Conservation (phyloP, 164 flowering plant species). For the Sextonia rubra region DNA sequence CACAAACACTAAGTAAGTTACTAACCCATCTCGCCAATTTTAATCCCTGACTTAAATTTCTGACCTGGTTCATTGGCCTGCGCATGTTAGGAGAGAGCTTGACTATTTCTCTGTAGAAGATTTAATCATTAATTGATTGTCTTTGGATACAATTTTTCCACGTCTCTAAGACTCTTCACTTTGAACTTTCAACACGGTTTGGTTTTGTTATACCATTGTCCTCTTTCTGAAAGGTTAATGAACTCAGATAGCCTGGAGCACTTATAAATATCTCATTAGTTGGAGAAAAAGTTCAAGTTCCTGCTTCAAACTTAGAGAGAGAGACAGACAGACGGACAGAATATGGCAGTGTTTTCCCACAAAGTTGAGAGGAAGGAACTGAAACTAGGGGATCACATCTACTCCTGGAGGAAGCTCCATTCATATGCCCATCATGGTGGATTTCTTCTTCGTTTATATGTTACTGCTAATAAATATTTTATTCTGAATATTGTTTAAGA, state of each 20-base stretch:
- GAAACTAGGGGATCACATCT: background rate
- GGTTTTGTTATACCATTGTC: background rate
- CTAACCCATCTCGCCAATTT: too few species aligned
- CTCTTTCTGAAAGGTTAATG: background rate
- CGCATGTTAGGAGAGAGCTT: background rate
- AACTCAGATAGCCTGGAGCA: background rate
- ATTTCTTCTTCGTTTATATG: background rate
- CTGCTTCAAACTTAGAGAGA: background rate
- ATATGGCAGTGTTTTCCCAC: background rate
- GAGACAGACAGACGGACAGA: background rate
- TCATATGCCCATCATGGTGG: background rate
- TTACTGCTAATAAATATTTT: too few species aligned
- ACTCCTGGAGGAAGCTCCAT: background rate
- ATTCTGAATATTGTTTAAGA: too few species aligned
- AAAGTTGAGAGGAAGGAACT: background rate
- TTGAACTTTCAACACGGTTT: background rate
- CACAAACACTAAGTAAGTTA: too few species aligned
- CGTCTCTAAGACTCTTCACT: too few species aligned
- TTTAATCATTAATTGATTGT: background rate
- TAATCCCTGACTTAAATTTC: background rate
- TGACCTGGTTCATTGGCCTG: background rate
- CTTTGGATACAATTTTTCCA: too few species aligned
- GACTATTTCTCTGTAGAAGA: background rate
- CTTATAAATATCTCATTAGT: background rate
- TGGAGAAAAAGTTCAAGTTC: background rate